Base-by-base conservation (phyloP, 148 eudicot genomes). In the Chenopodium suecicum region DNA sequence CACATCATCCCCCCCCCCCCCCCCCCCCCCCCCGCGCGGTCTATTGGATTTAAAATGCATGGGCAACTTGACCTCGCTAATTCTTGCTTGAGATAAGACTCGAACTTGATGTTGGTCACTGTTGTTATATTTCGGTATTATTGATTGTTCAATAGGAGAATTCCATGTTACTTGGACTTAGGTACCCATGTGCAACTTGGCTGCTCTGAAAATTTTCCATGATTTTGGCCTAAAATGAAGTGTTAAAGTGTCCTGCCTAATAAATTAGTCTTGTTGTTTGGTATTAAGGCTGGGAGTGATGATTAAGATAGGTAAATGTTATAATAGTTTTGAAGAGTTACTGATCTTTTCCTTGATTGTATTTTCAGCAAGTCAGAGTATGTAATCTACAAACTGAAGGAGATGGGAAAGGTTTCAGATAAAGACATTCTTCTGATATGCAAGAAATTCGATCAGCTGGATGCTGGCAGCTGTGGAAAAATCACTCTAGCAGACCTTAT, bases 301-400 rank as follows among this genome's bases (percentile, higher is more conserved):
- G 72, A 32, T 7, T 31, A 31, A 69, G 37, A 29, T 9, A 69
- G 7, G 8, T 6, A 14, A 16, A 14, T 34, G 31, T 32, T 32
- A 4, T 12, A 32, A 16, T 69, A 31, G 44, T 32, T 41, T 31
- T 31, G 66, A 62, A 22, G 27, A 23, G 25, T 16, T 64, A 0
- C 22, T 47, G 50, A 44, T 62, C 14, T 44, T 25, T n/a, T 2
- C 46, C 46, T 65, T 25, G 19, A 12, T 32, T 75, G 73, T 63
- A 69, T 58, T 74, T 90, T 88, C 95, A 95, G 99, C 78, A 95
- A 95, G 81, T 92, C 99, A 0, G 99, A 95, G 82, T 95, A 84
- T 79, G 98, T 94, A n/a, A 89, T 95, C 85, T 95, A 95, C 95
- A 95, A 95, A 90, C 95, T 95, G 68, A 95, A 94, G 90, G 99